Conservation (phyloP, 1,284 basidiomycete species). For the Ustilago tritici region DNA sequence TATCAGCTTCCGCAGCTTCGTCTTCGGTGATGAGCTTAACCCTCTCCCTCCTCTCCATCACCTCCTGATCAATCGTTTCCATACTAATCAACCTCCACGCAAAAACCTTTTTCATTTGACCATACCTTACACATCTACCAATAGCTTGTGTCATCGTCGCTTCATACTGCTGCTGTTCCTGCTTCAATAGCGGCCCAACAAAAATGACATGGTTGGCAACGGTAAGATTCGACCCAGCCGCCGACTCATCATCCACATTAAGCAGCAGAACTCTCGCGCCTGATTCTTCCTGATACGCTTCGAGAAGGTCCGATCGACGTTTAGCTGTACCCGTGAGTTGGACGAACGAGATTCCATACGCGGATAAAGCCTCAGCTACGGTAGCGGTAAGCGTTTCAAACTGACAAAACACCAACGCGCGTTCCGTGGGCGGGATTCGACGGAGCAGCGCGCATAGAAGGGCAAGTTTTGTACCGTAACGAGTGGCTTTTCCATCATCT, state of each 20-base stretch:
- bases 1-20: not conserved
- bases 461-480: conserved; percentile 89
- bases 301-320: conserved; percentile 43
- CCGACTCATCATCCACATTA: conserved; percentile 92
- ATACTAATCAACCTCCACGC: conserved; percentile 49
- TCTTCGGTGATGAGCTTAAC: not conserved
- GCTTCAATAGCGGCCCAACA: conserved; percentile 87
- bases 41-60: conserved; percentile 48
- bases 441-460: conserved; percentile 84
- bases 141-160: conserved; percentile 60
- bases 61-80: conserved; percentile 58
- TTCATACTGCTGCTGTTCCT: conserved; percentile 71
- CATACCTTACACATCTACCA: conserved; percentile 54
- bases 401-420: conserved; percentile 90
- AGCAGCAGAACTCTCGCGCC: conserved; percentile 81
- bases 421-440: conserved; percentile 81
- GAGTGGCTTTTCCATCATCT: conserved; percentile 74
- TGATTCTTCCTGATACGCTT: conserved; percentile 78
- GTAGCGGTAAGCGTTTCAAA: conserved; percentile 92
- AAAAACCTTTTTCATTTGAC: conserved; percentile 55
- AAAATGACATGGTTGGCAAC: conserved; percentile 95
- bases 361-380: conserved; percentile 82
- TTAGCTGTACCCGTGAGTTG: conserved; percentile 83
- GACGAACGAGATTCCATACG: conserved; percentile 80
- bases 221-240: conserved; percentile 91